These are phyloP conservation scores for Solanum phureja DNA, from an alignment of 257 asterid species.

Conservation along the genomic window DNA sequence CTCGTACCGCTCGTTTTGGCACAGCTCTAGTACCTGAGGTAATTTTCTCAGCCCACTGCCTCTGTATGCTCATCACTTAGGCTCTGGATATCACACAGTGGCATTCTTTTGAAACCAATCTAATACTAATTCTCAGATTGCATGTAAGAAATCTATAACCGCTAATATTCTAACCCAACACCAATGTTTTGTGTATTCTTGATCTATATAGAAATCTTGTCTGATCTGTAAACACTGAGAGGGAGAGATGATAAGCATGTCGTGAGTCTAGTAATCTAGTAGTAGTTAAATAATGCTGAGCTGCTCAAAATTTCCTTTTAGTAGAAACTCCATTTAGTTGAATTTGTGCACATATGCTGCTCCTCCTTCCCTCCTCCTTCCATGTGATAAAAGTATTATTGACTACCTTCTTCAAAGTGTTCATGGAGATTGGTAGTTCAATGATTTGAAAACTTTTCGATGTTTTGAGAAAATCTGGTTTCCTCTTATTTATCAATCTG, in stretches of 20 bases:
- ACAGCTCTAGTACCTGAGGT: slow-evolving; percentile 97
- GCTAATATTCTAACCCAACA: not conserved
- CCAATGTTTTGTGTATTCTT: not conserved
- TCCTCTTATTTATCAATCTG: not conserved
- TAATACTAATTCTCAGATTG: not conserved
- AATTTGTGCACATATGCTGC: not conserved
- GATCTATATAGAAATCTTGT: not conserved
- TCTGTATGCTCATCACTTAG: not conserved
- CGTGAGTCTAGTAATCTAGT: not conserved
- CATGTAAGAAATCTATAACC: not conserved
- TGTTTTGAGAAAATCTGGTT: not conserved
- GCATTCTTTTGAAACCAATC: not conserved
- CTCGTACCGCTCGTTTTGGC: slow-evolving; percentile 99
- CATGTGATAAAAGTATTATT: not conserved
- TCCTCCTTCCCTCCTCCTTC: not conserved
- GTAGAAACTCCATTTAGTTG: not conserved
- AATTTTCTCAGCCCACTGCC: slow-evolving; percentile 7
- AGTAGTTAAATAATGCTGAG: not conserved
- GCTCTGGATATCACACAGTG: not conserved
- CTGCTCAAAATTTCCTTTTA: not conserved
- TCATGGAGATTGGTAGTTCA: not conserved
- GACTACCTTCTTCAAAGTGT: not conserved
- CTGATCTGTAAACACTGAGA: not conserved
- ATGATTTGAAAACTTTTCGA: not conserved
- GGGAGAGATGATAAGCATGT: not conserved